Conservation (phyloP, 495 filamentous ascomycete species). For the Annulohypoxylon bovei region DNA sequence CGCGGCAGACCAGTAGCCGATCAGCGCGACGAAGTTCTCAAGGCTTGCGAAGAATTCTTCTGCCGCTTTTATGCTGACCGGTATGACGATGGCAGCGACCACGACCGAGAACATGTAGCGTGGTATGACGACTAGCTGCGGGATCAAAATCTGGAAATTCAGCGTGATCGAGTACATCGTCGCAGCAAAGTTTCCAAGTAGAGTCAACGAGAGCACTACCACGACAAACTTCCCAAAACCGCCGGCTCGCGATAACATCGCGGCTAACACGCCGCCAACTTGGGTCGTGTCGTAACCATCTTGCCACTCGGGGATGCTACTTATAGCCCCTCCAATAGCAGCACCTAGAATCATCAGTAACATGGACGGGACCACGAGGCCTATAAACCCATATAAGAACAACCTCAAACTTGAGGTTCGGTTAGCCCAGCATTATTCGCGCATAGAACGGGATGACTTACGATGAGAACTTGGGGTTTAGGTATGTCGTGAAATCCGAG, state of each 20-base stretch:
- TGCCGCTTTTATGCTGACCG: slow-evolving; percentile 61
- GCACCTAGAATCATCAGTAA: slow-evolving; percentile 65
- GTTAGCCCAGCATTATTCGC: neutral
- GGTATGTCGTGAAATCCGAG: slow-evolving; percentile 61
- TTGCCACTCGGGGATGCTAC: slow-evolving; percentile 55
- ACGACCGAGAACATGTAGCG: slow-evolving; percentile 62
- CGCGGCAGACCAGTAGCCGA: slow-evolving; percentile 66
- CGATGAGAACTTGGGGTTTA: slow-evolving; percentile 57
- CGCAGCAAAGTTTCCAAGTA: slow-evolving; percentile 62
- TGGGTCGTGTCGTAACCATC: slow-evolving; percentile 57
- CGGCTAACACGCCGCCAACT: slow-evolving; percentile 64
- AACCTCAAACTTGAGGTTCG: slow-evolving; percentile 49
- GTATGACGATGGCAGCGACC: slow-evolving; percentile 61
- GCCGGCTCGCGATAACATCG: slow-evolving; percentile 61
- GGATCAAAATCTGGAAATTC: slow-evolving; percentile 65
- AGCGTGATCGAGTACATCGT: slow-evolving; percentile 63
- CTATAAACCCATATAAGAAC: slow-evolving; percentile 57
- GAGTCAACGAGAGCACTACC: slow-evolving; percentile 61
- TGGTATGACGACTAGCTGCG: slow-evolving; percentile 58
- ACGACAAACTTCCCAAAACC: slow-evolving; percentile 67
- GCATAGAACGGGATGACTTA: slow-evolving; percentile 33
- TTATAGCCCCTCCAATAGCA: slow-evolving; percentile 60
- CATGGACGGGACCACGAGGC: slow-evolving; percentile 58
- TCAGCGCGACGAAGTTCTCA: slow-evolving; percentile 64
- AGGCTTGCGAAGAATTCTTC: slow-evolving; percentile 61